These are phyloP conservation scores for Trichoderma polysporum DNA, from an alignment of 2,329 filamentous ascomycete genomes.

Conservation along the genomic window DNA sequence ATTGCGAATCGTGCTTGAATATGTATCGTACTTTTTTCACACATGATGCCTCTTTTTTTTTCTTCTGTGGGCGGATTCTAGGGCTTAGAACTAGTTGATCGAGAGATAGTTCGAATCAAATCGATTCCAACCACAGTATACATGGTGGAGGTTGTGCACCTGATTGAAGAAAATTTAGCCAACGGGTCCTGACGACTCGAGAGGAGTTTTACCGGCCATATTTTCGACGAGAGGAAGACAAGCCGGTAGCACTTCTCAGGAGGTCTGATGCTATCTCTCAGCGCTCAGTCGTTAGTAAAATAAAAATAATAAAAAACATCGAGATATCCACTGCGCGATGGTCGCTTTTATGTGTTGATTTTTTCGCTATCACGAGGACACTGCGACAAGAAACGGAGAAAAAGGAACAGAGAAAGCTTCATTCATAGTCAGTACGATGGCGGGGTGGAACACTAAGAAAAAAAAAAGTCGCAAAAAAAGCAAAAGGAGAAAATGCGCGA, in stretches of 20 bases:
- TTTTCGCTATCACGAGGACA: background rate
- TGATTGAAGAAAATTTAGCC: constrained; percentile 23
- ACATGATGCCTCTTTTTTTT: background rate
- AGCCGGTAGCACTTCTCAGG: constrained; percentile 14
- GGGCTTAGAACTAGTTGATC: constrained; percentile 19
- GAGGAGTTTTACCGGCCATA: constrained; percentile 22
- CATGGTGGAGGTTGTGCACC: background rate
- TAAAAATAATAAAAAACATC: background rate
- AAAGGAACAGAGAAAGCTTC: background rate
- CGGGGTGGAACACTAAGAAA: background rate
- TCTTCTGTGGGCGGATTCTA: constrained; percentile 15
- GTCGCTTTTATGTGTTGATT: background rate
- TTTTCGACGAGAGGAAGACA: constrained; percentile 11
- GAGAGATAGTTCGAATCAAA: background rate
- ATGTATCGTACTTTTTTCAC: constrained; percentile 18
- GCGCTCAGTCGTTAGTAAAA: background rate
- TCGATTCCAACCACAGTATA: background rate
- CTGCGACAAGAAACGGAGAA: background rate
- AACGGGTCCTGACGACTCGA: constrained; percentile 15
- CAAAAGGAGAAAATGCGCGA: background rate
- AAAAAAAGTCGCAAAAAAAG: background rate
- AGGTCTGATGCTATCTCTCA: background rate
- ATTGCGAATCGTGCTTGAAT: constrained; percentile 18
- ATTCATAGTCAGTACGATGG: constrained; percentile 1
- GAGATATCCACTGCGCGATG: background rate